Evolutionary conservation across 305 asterid genomes (phyloP), one percentile per base, ranked within the genome.

Genomic region (Lippia alba): DNA sequence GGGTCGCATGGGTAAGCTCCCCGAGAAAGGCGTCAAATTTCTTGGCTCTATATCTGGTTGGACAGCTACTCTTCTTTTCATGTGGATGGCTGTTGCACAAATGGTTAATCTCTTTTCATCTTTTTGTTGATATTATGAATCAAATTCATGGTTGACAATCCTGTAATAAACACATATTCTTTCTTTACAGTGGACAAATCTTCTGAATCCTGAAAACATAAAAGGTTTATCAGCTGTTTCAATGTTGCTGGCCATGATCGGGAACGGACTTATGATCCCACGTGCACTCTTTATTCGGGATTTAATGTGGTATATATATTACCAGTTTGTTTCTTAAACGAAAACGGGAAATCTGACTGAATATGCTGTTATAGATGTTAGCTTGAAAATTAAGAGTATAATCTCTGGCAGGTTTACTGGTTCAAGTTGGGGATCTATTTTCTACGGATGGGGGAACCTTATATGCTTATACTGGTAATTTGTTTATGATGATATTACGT

Each of bases 391-490:
- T 65, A 3, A 60, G 19, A 1, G 41, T 36, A 17, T 18, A n/a
- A 62, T 46, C 40, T 58, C 6, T 49, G 40, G 78, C 77, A 84
- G 99, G 98, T 93, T 93, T 79, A 79, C 88, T 40, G 96, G 98
- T 70, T 89, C 98, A 8, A 72, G 81, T 55, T 93, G 97, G 97
- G 96, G 91, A 56, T 78, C 88, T 39, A 12, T 85, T 36, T 82
- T 87, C 74, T 93, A 91, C 19, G 98, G 98, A 81, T 93, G 96
- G 97, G 98, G 98, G 58, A 93, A 93, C 80, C 98, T 93, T 41
- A 71, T 86, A 67, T 89, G 94, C 88, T 75, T 93, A 80, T 91
- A 76, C 81, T 74, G 91, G 98, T 93, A 86, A 74, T 53, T 60
- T 56, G 53, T 33, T 56, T 57, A 11, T 63, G n/a, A 11, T 63